phyloP scores from a whole-genome alignment of 352 stramenopile species.

The Pythium rhizo-oryzae region DNA sequence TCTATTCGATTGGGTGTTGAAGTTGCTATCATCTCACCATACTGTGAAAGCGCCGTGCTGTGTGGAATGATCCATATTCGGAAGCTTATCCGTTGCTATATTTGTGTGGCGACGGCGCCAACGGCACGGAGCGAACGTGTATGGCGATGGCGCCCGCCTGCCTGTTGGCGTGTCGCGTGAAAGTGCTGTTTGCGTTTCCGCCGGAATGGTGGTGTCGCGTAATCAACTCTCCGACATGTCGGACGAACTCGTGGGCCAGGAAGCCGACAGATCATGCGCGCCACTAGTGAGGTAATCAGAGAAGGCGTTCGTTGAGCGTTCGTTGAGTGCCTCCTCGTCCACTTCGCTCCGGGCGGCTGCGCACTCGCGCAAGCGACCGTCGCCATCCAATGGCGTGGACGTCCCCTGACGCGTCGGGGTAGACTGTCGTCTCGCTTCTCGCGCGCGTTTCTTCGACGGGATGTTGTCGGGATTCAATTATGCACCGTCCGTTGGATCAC shows the following conservation, averaged over 20 bases:
- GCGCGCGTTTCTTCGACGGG: not conserved
- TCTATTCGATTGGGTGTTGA: not conserved
- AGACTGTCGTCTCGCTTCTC: not conserved
- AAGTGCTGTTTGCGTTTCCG: slow-evolving; percentile 14
- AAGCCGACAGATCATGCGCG: not conserved
- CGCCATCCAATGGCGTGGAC: not conserved
- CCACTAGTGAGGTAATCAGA: not conserved
- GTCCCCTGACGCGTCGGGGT: not conserved
- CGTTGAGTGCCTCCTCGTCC: not conserved
- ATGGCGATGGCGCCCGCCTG: too few species aligned
- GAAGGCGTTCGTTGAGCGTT: too few species aligned
- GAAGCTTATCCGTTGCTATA: not conserved
- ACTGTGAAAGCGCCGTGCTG: not conserved
- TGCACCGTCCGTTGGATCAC: not conserved
- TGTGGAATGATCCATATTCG: too few species aligned
- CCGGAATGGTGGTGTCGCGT: slow-evolving; percentile 18
- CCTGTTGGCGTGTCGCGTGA: slow-evolving; percentile 11
- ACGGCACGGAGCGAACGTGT: not conserved
- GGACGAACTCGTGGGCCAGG: not conserved
- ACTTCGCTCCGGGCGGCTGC: not conserved
- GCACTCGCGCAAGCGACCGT: too few species aligned
- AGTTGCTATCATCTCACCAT: not conserved
- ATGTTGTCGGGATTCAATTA: not conserved
- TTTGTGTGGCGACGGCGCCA: not conserved
- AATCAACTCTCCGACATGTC: slow-evolving; percentile 6